These are phyloP conservation scores for Neurospora sublineolata DNA, from an alignment of 495 filamentous ascomycete species.

Conservation along the genomic window DNA sequence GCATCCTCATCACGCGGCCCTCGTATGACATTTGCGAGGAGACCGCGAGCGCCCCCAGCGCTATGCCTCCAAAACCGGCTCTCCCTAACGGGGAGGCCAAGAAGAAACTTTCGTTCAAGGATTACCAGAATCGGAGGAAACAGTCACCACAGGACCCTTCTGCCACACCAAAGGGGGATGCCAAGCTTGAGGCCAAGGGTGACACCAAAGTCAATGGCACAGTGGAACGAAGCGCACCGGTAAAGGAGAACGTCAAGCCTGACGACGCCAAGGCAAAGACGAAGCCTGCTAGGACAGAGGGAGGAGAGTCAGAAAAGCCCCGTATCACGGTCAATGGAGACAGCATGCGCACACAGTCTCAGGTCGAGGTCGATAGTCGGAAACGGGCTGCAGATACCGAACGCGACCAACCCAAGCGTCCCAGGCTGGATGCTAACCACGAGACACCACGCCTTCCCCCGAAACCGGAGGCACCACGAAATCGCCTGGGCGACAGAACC, in stretches of 20 bases:
- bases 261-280: constrained; percentile 11
- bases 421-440: constrained; percentile 21
- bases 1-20: constrained; percentile 32
- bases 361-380: constrained; percentile 23
- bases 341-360: constrained; percentile 10
- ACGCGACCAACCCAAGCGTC: constrained; percentile 27
- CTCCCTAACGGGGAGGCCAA: constrained; percentile 27
- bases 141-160: constrained; percentile 4
- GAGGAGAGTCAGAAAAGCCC: constrained; percentile 13
- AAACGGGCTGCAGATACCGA: constrained; percentile 30
- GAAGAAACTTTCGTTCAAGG: constrained; percentile 37
- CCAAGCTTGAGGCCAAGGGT: constrained; percentile 10
- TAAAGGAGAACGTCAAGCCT: constrained; percentile 7
- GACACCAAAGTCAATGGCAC: constrained; percentile 2
- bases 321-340: constrained; percentile 19
- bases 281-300: constrained; percentile 17
- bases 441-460: constrained; percentile 14
- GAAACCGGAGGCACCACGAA: constrained; percentile 17
- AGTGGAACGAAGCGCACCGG: not conserved
- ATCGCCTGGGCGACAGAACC: constrained; percentile 13
- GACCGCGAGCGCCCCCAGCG: constrained; percentile 13
- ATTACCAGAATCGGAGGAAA: constrained; percentile 35
- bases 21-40: constrained; percentile 34
- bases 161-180: constrained; percentile 7
- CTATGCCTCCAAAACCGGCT: constrained; percentile 11